Evolutionary conservation across 768 basidiomycete genomes (phyloP).

Genomic region (Cubamyces sp.): DNA sequence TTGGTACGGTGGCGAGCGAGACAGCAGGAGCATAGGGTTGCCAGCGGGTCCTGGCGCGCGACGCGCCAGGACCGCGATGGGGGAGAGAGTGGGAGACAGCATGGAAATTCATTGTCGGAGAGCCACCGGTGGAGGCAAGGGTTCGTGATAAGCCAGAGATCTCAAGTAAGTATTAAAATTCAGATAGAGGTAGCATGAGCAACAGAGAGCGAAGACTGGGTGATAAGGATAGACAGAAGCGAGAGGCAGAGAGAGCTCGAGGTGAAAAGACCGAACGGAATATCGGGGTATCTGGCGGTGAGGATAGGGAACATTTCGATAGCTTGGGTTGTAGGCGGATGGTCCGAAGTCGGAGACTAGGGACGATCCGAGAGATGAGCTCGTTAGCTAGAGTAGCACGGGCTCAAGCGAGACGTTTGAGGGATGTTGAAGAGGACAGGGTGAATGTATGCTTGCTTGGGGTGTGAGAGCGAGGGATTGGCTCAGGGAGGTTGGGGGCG

Average conservation of each 20-base stretch:
- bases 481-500: slow-evolving; percentile 1
- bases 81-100: slow-evolving; percentile 55
- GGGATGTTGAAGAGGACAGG: neutral
- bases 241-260: slow-evolving; percentile 7
- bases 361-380: slow-evolving; percentile 35
- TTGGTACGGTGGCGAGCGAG: slow-evolving; percentile 41
- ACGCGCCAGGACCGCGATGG: slow-evolving; percentile 67
- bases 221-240: slow-evolving; percentile 28
- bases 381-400: slow-evolving; percentile 26
- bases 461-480: neutral
- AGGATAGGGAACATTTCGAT: slow-evolving; percentile 31
- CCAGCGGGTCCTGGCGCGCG: slow-evolving; percentile 76
- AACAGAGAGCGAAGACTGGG: slow-evolving; percentile 22
- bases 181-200: slow-evolving; percentile 33
- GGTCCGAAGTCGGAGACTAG: slow-evolving; percentile 37
- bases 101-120: slow-evolving; percentile 36
- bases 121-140: slow-evolving; percentile 25
- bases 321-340: slow-evolving; percentile 25
- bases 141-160: slow-evolving; percentile 21
- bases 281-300: slow-evolving; percentile 28
- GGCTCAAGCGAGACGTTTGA: slow-evolving; percentile 10
- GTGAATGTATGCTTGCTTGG: neutral
- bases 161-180: slow-evolving; percentile 22
- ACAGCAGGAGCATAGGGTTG: slow-evolving; percentile 68
- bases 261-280: slow-evolving; percentile 22